phyloP scores from a whole-genome alignment of 2,329 filamentous ascomycete species.

The Penicillium sp. region DNA sequence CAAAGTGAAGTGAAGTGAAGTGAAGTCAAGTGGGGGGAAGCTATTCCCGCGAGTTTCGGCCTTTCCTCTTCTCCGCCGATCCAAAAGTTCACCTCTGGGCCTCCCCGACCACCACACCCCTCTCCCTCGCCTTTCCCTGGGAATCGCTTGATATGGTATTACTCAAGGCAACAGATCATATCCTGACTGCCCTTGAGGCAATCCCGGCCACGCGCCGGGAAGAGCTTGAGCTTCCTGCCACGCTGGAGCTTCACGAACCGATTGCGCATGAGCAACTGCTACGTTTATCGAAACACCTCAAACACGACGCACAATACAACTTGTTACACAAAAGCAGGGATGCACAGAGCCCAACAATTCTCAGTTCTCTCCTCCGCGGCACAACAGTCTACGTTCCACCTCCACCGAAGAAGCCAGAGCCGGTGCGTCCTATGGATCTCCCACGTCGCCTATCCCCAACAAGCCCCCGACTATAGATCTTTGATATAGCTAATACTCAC shows the following conservation, averaged over 20 bases:
- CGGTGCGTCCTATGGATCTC: conserved; percentile 56
- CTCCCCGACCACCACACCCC: neutral
- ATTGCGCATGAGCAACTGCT: conserved; percentile 50
- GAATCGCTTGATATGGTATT: conserved; percentile 44
- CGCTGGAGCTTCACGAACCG: conserved; percentile 34
- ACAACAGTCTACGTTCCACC: conserved; percentile 76
- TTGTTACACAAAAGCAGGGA: conserved; percentile 1
- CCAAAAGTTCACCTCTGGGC: neutral
- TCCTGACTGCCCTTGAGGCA: conserved; percentile 43
- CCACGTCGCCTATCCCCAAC: no score
- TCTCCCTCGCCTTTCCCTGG: neutral
- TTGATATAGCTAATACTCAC: conserved; percentile 1
- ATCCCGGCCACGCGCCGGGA: conserved; percentile 36
- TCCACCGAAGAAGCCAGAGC: conserved; percentile 76
- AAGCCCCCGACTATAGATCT: neutral
- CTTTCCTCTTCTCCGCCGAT: conserved; percentile 21
- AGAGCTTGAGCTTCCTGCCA: conserved; percentile 40
- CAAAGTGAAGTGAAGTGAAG: conserved; percentile 18
- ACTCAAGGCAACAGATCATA: conserved; percentile 44
- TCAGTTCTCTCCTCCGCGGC: conserved; percentile 74
- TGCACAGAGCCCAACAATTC: conserved; percentile 40
- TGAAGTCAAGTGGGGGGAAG: conserved; percentile 27
- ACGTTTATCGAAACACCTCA: conserved; percentile 38
- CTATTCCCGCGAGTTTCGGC: conserved; percentile 30
- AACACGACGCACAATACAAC: conserved; percentile 16